phyloP scores from a whole-genome alignment of 2,329 filamentous ascomycete species.

The Ophiostoma piceae region DNA sequence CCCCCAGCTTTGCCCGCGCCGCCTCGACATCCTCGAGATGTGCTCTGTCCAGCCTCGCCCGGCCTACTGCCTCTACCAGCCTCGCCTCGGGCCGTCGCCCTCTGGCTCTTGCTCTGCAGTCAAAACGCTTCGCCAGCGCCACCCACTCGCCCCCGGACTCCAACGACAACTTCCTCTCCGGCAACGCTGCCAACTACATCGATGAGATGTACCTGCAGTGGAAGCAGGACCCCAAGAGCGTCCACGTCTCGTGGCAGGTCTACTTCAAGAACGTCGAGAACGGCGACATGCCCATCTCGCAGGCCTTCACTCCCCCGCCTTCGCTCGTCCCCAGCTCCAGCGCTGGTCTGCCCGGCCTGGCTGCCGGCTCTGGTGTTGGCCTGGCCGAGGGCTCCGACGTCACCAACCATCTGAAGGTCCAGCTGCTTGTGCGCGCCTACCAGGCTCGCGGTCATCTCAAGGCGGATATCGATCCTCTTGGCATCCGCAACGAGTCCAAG shows the following conservation, averaged over 20 bases:
- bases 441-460: conserved; percentile 98
- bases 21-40: conserved; percentile 19
- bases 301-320: conserved; percentile 93
- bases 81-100: conserved; percentile 46
- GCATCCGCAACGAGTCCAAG: conserved; percentile 79
- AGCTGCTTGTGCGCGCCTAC: conserved; percentile 93
- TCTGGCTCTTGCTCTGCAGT: conserved; percentile 40
- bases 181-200: conserved; percentile 97
- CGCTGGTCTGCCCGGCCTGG: conserved; percentile 68
- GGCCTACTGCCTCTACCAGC: conserved; percentile 18
- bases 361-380: conserved; percentile 57
- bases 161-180: conserved; percentile 93
- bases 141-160: conserved; percentile 61
- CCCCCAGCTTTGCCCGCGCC: conserved; percentile 20
- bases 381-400: conserved; percentile 71
- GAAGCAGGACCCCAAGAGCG: conserved; percentile 87
- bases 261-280: conserved; percentile 99
- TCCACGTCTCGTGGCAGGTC: conserved; percentile 97
- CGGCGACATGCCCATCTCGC: conserved; percentile 94
- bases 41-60: conserved; percentile 17
- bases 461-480: conserved; percentile 92
- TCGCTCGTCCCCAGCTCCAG: conserved; percentile 80
- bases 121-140: conserved; percentile 52
- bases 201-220: conserved; percentile 99
- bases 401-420: conserved; percentile 95